These are phyloP conservation scores for Diplodia scrobiculata DNA, from an alignment of 2,329 filamentous ascomycete genomes.

Conservation along the genomic window DNA sequence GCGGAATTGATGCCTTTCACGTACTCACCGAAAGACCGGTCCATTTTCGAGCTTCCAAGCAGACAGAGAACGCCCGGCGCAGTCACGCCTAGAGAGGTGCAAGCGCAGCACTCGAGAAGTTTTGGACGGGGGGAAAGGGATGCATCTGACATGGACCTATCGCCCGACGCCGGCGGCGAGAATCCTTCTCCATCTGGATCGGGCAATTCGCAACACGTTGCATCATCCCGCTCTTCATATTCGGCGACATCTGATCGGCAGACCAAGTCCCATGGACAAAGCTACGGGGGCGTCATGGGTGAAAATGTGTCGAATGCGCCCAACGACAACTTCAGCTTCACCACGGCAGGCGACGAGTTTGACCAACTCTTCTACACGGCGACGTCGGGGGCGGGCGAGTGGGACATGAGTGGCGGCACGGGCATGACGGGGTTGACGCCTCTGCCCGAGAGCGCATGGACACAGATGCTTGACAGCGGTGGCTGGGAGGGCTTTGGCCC, in stretches of 20 bases:
- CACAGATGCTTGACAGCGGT: slow-evolving; percentile 38
- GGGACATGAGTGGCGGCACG: slow-evolving; percentile 37
- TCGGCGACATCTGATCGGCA: slow-evolving; percentile 36
- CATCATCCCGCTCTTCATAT: slow-evolving; percentile 43
- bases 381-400: slow-evolving; percentile 17
- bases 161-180: slow-evolving; percentile 38
- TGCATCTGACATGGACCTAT: slow-evolving; percentile 44
- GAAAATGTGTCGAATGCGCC: slow-evolving; percentile 23
- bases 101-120: neutral
- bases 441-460: slow-evolving; percentile 41
- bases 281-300: slow-evolving; percentile 20
- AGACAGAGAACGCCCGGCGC: slow-evolving; percentile 23
- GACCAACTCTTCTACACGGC: slow-evolving; percentile 22
- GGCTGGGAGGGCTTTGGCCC: slow-evolving; percentile 26
- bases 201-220: slow-evolving; percentile 38
- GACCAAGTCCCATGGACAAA: slow-evolving; percentile 33
- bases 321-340: slow-evolving; percentile 23
- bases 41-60: slow-evolving; percentile 18
- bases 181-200: slow-evolving; percentile 40
- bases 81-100: neutral
- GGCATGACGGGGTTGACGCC: slow-evolving; percentile 38
- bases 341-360: slow-evolving; percentile 38
- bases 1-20: slow-evolving; percentile 14
- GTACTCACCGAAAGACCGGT: slow-evolving; percentile 3
- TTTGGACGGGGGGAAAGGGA: slow-evolving; percentile 1